Base-by-base conservation (phyloP, 192 early-diverging fungal species). In the Radiomyces spectabilis region DNA sequence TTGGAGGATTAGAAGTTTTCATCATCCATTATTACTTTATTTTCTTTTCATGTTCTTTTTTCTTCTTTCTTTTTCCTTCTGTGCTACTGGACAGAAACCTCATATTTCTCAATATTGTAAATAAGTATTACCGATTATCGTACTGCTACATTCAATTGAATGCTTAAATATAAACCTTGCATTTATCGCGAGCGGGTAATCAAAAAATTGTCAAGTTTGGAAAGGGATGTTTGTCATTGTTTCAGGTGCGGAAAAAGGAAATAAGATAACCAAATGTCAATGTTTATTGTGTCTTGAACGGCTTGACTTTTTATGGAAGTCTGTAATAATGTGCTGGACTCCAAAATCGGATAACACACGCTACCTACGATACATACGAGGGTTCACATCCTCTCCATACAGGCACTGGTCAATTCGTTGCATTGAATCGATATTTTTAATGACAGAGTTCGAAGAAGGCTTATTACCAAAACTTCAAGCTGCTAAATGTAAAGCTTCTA, bases 11-110 rank as follows among this genome's bases (percentile, higher is more conserved):
- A 57, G 5, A 29, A 48, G 21, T 8, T 48, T 48, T 48, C 15
- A n/a, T 4, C 30, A 15, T 27, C 7, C 16, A 15, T 29, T 48
- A 29, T 25, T 31, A 27, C 30, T 48, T 31, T 31, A 70, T 77
- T 34, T 48, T 47, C 15, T 48, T 48, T 25, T 31, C 24, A 48
- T 48, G 15, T 48, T 22, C n/a, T 10, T 1, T 44, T 44, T 44
- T 44, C 19, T 18, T 15, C n/a, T 18, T 18, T 18, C 21, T 18
- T 35, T 35, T 8, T 5, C 33, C 5, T 35, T 8, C 33, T 35
- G 5, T 35, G 13, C 33, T 35, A 35, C 13, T 35, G 13, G 13
- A 35, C 13, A 35, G 13, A 35, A 35, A 35, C 5, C 13, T 5
- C 33, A 5, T 35, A 5, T 35, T 13, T 35, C 5, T 35, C 13